Conservation (phyloP, 257 asterid genomes). For the Penstemon eatonii region DNA sequence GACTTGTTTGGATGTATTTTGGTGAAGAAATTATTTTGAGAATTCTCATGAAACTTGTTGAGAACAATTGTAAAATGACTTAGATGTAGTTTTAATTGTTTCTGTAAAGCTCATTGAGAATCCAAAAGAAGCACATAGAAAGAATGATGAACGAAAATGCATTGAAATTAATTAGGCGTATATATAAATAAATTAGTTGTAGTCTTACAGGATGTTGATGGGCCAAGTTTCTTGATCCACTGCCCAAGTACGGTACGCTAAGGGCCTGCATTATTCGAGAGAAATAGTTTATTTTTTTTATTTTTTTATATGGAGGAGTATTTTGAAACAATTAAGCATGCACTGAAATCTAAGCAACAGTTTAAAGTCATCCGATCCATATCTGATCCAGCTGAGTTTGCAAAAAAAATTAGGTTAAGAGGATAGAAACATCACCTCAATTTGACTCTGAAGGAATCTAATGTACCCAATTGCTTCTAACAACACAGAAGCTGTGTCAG, state of each 20-base stretch:
- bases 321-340: conserved; percentile 17
- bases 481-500: conserved; percentile 92
- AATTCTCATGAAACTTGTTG: too few relatives aligned
- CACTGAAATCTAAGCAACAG: conserved; percentile 21
- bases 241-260: conserved; percentile 68
- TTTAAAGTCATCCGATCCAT: conserved; percentile 20
- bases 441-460: conserved; percentile 84
- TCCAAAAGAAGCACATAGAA: too few relatives aligned
- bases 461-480: conserved; percentile 85
- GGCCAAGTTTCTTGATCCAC: conserved; percentile 44
- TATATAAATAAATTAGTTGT: background rate
- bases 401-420: conserved; percentile 24
- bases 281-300: background rate
- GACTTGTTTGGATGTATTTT: too few relatives aligned
- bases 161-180: too few relatives aligned
- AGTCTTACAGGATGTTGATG: conserved; percentile 49
- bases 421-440: conserved; percentile 62
- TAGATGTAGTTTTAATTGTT: too few relatives aligned
- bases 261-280: conserved; percentile 69
- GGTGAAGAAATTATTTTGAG: too few relatives aligned
- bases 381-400: too few relatives aligned
- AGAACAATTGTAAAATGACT: too few relatives aligned
- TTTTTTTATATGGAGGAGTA: too few relatives aligned
- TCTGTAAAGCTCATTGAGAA: too few relatives aligned
- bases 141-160: too few relatives aligned